Evolutionary conservation across 768 basidiomycete genomes (phyloP), one percentile per base, ranked within the genome.

Genomic region (Termitomyces sp.): DNA sequence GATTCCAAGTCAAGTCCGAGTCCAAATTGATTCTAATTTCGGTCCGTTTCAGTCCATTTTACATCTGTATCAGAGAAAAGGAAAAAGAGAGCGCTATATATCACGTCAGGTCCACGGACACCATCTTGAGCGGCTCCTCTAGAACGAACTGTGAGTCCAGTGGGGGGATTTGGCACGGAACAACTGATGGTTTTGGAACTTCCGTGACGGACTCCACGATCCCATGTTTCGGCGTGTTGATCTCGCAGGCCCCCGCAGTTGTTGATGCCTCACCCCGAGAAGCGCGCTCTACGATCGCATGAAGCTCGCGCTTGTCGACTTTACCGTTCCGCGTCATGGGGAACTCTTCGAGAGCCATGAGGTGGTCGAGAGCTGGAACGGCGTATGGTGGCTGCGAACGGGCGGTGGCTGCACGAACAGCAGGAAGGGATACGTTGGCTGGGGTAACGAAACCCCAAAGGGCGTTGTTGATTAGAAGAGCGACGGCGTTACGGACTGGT

Each of bases 341-440:
- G 62, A 85, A 79, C 37, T 71, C 68, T 19, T 72, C 73, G 49
- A 84, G 68, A 3, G 71, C 66, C 35, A 81, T 41, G 57, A 76
- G 75, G 34, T 73, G 73, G 4, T 75, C 73, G 5, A 82, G 83
- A 19, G 77, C 73, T 8, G 84, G 83, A 6, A 84, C 79, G 10
- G 82, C 84, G 63, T 85, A 85, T 64, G 83, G 82, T 5, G 84
- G 82, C 61, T 82, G 81, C 2, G 81, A 70, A 27, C 57, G 53
- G 23, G 65, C 56, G 32, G 63, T 59, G 27, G 63, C 63, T 12
- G 47, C 59, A n/a, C 55, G 63, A 19, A 66, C 63, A 10, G 53
- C 52, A n/a, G 59, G 17, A 11, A 58, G 49, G 10, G 59, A 53
- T 17, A 62, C 32, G n/a, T 50, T 59, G 31, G 61, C 43, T 2